These are phyloP conservation scores for Puccinia hordei DNA, from an alignment of 1,284 basidiomycete species.

Conservation along the genomic window DNA sequence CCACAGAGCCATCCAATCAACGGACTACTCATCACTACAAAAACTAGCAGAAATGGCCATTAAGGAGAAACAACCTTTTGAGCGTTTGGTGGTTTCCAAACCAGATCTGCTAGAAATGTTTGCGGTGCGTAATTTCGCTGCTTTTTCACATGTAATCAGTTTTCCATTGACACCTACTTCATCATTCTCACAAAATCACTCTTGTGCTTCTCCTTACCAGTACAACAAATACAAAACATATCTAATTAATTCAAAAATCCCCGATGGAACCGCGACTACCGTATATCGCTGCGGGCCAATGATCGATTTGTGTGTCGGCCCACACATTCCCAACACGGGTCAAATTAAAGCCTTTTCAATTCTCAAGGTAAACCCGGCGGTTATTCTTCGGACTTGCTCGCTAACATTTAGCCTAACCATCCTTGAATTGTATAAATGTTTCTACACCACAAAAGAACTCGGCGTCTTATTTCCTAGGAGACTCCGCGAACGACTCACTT, in stretches of 20 bases:
- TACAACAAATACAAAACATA: constrained; percentile 99
- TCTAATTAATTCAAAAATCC: constrained; percentile 92
- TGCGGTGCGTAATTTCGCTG: constrained; percentile 65
- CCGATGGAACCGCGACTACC: constrained; percentile 94
- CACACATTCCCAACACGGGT: constrained; percentile 96
- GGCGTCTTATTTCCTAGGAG: constrained; percentile 96
- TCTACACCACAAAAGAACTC: constrained; percentile 68
- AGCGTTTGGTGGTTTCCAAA: constrained; percentile 88
- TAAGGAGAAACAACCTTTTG: constrained; percentile 97
- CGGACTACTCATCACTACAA: constrained; percentile 87
- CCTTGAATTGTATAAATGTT: not conserved
- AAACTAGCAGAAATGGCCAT: constrained; percentile 82
- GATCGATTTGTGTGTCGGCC: constrained; percentile 95
- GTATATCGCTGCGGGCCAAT: constrained; percentile 99
- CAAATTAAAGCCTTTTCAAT: constrained; percentile 95
- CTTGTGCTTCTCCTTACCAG: constrained; percentile 61
- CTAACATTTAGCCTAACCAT: not conserved
- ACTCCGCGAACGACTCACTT: constrained; percentile 88
- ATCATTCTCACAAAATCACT: not conserved
- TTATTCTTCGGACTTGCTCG: not conserved
- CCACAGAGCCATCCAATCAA: constrained; percentile 69
- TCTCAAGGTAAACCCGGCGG: constrained; percentile 70
- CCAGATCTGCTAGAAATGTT: constrained; percentile 97
- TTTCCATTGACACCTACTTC: not conserved
- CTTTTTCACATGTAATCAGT: not conserved